A percentile compares a stretch with the other conserved stretches of the same genome.
Conservation (phyloP, 345 rosid genomes). For the Jatropha curcas region DNA sequence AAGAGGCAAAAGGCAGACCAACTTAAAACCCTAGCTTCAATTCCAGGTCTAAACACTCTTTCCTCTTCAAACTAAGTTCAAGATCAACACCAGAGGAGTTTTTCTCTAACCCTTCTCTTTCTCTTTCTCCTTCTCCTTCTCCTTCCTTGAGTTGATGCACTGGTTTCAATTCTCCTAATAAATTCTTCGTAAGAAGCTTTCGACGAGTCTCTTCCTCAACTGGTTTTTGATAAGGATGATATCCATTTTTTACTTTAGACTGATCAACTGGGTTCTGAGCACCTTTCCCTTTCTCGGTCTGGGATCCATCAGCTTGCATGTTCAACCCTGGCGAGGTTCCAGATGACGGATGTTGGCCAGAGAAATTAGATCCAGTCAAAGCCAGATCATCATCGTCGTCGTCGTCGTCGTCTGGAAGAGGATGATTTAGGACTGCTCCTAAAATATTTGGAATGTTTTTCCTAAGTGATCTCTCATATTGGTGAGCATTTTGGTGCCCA, state of each 20-base stretch:
- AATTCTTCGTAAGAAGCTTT: neutral
- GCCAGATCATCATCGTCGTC: neutral
- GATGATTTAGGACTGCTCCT: constrained; percentile 10
- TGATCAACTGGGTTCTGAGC: too few relatives aligned
- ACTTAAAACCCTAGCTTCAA: constrained; percentile 18
- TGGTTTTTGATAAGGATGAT: neutral
- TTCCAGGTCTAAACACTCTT: constrained; percentile 9
- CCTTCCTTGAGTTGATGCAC: neutral
- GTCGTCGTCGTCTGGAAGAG: neutral
- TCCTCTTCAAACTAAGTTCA: constrained; percentile 13
- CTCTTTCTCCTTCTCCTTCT: too few relatives aligned
- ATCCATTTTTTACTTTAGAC: too few relatives aligned
- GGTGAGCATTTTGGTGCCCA: constrained; percentile 16
- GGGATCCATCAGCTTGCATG: neutral
- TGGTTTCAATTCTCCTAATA: neutral
- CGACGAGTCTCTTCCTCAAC: neutral
- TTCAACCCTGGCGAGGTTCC: too few relatives aligned
- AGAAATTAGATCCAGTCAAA: neutral
- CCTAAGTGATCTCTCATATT: neutral
- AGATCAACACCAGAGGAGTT: neutral
- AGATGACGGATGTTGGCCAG: neutral
- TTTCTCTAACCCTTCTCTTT: too few relatives aligned
- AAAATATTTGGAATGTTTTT: constrained; percentile 3
- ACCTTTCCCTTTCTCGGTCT: too few relatives aligned
- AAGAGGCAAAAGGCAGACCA: neutral